phyloP scores from a whole-genome alignment of 1,284 basidiomycete species.

The Cutaneotrichosporon cutaneum region DNA sequence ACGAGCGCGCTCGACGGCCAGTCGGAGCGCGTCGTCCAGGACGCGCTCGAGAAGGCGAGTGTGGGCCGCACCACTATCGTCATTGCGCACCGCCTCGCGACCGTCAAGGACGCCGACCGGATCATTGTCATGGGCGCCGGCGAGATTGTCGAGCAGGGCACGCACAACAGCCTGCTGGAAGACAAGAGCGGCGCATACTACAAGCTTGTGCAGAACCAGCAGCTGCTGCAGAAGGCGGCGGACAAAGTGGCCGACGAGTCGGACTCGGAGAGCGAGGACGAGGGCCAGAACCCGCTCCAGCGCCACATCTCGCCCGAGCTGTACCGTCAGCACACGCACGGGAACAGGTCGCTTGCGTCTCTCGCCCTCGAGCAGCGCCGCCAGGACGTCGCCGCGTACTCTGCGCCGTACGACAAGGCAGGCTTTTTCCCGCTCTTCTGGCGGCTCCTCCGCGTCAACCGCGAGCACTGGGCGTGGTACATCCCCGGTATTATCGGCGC shows the following conservation, averaged over 20 bases:
- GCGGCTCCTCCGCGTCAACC: slow-evolving; percentile 34
- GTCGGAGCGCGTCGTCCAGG: slow-evolving; percentile 87
- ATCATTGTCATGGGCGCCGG: slow-evolving; percentile 88
- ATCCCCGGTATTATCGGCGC: slow-evolving; percentile 40
- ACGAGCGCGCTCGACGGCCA: slow-evolving; percentile 87
- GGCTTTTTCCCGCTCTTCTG: slow-evolving; percentile 8
- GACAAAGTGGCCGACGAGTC: slow-evolving; percentile 10
- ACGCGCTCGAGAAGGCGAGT: slow-evolving; percentile 87
- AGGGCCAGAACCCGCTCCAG: slow-evolving; percentile 11
- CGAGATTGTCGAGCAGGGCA: slow-evolving; percentile 77
- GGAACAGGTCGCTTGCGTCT: slow-evolving; percentile 20
- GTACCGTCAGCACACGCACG: slow-evolving; percentile 13
- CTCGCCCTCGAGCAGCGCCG: slow-evolving; percentile 19
- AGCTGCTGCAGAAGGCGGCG: slow-evolving; percentile 29
- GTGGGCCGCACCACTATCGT: slow-evolving; percentile 58
- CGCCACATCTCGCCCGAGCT: slow-evolving; percentile 12
- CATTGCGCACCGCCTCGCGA: slow-evolving; percentile 56
- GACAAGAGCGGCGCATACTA: slow-evolving; percentile 59
- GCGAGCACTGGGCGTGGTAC: slow-evolving; percentile 46
- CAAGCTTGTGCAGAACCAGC: slow-evolving; percentile 43
- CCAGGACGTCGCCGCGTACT: slow-evolving; percentile 10
- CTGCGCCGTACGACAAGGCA: slow-evolving; percentile 10
- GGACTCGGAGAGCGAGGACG: background rate
- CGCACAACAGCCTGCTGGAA: slow-evolving; percentile 70
- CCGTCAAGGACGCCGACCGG: slow-evolving; percentile 58